Evolutionary conservation across 2,329 filamentous ascomycete species (phyloP).

Genomic region (Alternaria sp.): DNA sequence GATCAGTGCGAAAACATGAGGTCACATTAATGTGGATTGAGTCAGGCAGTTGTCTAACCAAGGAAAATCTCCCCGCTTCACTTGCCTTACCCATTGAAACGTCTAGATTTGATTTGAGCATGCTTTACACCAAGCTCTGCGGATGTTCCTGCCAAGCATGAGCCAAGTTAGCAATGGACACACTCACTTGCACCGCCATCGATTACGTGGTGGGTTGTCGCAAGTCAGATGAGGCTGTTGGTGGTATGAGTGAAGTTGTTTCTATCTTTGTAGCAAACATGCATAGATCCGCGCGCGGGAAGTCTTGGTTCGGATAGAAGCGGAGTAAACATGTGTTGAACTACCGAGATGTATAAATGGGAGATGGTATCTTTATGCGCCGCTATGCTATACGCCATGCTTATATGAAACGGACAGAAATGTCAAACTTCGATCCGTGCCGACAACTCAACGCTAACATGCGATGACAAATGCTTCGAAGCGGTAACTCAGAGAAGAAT

Average conservation of each 20-base stretch:
- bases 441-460: background rate
- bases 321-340: background rate
- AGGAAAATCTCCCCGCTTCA: background rate
- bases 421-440: background rate
- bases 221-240: background rate
- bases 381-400: background rate
- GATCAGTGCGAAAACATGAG: background rate
- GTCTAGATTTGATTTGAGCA: background rate
- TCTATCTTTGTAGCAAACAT: background rate
- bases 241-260: background rate
- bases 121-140: constrained; percentile 3
- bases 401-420: background rate
- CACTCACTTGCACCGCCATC: background rate
- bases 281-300: background rate
- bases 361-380: constrained; percentile 2
- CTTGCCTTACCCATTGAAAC: background rate
- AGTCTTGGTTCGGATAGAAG: background rate
- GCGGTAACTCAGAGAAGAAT: background rate
- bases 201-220: constrained; percentile 2
- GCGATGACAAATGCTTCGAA: background rate
- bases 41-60: background rate
- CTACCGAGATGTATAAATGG: background rate
- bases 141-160: constrained; percentile 2
- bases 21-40: background rate
- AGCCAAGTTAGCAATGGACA: background rate